These are phyloP conservation scores for Mycena venus DNA, from an alignment of 768 basidiomycete genomes.

Conservation along the genomic window DNA sequence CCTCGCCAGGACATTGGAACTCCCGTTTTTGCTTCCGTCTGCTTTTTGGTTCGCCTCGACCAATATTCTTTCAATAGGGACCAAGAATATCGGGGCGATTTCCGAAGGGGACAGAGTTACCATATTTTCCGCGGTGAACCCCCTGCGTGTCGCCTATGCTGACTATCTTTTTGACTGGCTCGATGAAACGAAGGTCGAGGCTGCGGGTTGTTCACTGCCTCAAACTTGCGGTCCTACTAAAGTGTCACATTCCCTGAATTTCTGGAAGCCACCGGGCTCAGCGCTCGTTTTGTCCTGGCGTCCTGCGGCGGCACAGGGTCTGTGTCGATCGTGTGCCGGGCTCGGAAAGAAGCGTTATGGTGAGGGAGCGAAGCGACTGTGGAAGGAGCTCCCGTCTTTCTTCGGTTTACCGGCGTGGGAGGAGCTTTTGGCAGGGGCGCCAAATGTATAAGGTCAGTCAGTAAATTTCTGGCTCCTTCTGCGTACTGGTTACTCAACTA, in stretches of 20 bases:
- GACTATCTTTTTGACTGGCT: neutral
- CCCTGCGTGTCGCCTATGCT: neutral
- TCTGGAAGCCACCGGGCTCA: neutral
- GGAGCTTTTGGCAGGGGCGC: neutral
- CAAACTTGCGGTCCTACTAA: neutral
- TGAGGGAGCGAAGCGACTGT: neutral
- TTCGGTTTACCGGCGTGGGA: neutral
- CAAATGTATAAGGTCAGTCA: no score
- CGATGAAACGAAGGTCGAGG: no score
- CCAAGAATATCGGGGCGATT: no score
- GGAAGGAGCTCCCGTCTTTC: neutral
- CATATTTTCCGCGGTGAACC: neutral
- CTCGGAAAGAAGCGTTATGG: neutral
- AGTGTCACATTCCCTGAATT: neutral
- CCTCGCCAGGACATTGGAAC: neutral
- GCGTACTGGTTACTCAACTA: no score
- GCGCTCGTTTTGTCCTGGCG: neutral
- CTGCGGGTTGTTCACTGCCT: no score
- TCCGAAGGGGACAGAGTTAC: neutral
- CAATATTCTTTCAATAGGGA: no score
- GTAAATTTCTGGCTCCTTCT: no score
- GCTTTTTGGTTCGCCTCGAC: neutral
- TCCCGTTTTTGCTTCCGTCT: neutral
- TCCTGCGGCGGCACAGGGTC: neutral
- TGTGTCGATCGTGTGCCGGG: neutral